phyloP scores from a whole-genome alignment of 257 asterid species.

The Solanum ossicruentum region DNA sequence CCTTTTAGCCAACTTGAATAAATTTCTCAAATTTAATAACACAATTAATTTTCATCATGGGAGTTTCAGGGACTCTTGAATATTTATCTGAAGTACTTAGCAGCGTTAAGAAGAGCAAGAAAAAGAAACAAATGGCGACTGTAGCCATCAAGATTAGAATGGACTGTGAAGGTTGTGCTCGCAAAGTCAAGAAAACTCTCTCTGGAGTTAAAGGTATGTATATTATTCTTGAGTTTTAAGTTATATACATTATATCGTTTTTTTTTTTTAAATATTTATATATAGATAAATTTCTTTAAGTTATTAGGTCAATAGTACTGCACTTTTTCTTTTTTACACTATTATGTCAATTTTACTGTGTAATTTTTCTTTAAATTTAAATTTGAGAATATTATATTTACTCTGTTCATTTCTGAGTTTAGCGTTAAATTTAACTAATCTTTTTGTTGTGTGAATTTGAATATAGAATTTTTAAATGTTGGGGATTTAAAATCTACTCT shows the following conservation, averaged over 20 bases:
- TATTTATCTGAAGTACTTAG: constrained; percentile 50
- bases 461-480: too few relatives aligned
- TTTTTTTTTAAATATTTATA: neutral
- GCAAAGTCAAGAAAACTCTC: constrained; percentile 48
- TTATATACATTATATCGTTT: neutral
- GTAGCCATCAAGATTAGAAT: constrained; percentile 64
- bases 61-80: constrained; percentile 68
- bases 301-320: neutral
- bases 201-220: constrained; percentile 43
- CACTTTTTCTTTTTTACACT: neutral
- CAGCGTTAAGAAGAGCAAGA: constrained; percentile 43
- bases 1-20: neutral
- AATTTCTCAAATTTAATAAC: neutral
- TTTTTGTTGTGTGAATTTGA: neutral
- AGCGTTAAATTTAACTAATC: neutral
- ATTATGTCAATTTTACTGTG: neutral
- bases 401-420: neutral
- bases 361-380: too few relatives aligned
- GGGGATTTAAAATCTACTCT: too few relatives aligned
- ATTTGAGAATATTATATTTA: neutral
- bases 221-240: neutral
- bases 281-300: neutral
- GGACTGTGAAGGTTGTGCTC: constrained; percentile 90
- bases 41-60: constrained; percentile 14
- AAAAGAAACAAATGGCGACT: constrained; percentile 41